Evolutionary conservation across 208 protist genomes (phyloP).

Genomic region (Trypanosoma conorhini): DNA sequence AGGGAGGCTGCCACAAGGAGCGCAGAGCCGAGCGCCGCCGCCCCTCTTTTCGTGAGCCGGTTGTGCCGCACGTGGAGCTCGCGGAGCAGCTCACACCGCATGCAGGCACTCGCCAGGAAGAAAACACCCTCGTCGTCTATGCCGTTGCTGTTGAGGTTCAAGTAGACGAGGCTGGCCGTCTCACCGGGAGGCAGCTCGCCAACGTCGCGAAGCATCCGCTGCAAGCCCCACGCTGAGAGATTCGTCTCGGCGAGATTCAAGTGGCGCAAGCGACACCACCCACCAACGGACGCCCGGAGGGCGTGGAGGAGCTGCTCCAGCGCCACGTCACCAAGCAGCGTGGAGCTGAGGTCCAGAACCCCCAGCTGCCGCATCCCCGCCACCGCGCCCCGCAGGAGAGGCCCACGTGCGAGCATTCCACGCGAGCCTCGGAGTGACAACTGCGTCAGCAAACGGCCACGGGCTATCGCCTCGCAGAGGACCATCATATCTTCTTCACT

Average conservation of each 20-base stretch:
- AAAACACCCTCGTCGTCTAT: conserved; percentile 49
- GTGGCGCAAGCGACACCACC: conserved; percentile 53
- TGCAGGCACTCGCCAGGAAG: conserved; percentile 44
- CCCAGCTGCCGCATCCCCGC: conserved; percentile 26
- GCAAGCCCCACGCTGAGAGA: conserved; percentile 39
- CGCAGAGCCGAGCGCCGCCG: conserved; percentile 32
- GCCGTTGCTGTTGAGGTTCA: conserved; percentile 52
- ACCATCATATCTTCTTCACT: conserved; percentile 22
- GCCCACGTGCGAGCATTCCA: conserved; percentile 23
- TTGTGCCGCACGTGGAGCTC: conserved; percentile 64
- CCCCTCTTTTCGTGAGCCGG: conserved; percentile 37
- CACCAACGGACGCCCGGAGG: conserved; percentile 37
- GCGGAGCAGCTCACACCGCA: conserved; percentile 40
- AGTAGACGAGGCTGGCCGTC: conserved; percentile 25
- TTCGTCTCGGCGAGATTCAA: conserved; percentile 60
- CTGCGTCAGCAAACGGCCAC: conserved; percentile 26
- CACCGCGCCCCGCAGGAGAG: conserved; percentile 16
- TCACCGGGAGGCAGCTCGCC: conserved; percentile 17
- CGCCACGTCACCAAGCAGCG: conserved; percentile 43
- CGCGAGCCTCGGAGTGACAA: conserved; percentile 46
- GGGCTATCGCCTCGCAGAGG: conserved; percentile 29
- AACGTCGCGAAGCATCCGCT: conserved; percentile 29
- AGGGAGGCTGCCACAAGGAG: conserved; percentile 40
- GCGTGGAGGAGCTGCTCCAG: conserved; percentile 33
- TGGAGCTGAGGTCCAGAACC: conserved; percentile 49